phyloP scores from a whole-genome alignment of 2,329 filamentous ascomycete genomes.

The Raffaelea ambrosiae region DNA sequence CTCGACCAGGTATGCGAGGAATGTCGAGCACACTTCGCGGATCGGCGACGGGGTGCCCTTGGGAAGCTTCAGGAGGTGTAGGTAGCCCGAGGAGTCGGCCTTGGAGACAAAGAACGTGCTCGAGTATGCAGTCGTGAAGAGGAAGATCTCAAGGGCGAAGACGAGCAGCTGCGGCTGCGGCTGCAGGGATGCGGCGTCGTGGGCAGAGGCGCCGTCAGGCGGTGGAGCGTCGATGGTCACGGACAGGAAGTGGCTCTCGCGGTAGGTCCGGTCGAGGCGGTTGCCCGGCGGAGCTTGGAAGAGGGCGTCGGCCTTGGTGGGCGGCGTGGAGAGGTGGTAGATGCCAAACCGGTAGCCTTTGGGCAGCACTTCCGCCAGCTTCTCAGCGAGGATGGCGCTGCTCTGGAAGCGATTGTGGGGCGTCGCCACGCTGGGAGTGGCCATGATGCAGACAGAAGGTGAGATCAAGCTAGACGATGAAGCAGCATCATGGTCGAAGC shows the following conservation, averaged over 20 bases:
- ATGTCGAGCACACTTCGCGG: slow-evolving; percentile 62
- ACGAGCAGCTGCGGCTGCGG: slow-evolving; percentile 43
- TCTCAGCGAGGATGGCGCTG: slow-evolving; percentile 23
- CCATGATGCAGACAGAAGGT: too few species aligned
- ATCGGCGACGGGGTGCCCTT: slow-evolving; percentile 63
- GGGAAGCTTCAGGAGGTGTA: slow-evolving; percentile 57
- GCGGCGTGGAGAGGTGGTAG: slow-evolving; percentile 82
- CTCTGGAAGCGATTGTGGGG: slow-evolving; percentile 6
- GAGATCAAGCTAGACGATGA: too few species aligned
- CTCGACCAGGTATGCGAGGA: slow-evolving; percentile 66
- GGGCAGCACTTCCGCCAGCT: slow-evolving; percentile 43
- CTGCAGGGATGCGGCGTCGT: not conserved
- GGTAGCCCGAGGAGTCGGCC: slow-evolving; percentile 88
- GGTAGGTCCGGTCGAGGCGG: slow-evolving; percentile 68
- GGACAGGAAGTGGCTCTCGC: slow-evolving; percentile 71
- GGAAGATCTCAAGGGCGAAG: slow-evolving; percentile 76
- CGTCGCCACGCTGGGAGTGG: too few species aligned
- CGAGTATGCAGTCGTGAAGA: slow-evolving; percentile 73
- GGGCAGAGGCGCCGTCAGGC: slow-evolving; percentile 6
- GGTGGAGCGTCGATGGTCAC: slow-evolving; percentile 33
- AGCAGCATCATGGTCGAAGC: too few species aligned
- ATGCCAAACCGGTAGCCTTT: slow-evolving; percentile 53
- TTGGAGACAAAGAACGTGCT: slow-evolving; percentile 94
- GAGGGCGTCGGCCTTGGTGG: slow-evolving; percentile 64
- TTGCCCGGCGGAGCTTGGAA: slow-evolving; percentile 69